phyloP scores from a whole-genome alignment of 2,329 filamentous ascomycete species.

The Talaromyces sp. region DNA sequence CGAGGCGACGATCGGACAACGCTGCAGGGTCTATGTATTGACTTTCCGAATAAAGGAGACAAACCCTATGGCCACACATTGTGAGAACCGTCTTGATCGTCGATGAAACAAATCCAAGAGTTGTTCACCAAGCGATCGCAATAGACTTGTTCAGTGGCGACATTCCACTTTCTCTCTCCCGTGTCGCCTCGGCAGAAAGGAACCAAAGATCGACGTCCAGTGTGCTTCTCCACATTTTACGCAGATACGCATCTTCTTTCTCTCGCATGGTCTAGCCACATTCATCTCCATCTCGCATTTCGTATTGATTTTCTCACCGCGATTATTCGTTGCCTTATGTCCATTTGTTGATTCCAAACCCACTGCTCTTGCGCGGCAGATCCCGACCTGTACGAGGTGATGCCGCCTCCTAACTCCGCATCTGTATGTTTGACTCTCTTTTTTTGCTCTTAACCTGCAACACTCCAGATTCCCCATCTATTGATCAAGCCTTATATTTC shows the following conservation, averaged over 20 bases:
- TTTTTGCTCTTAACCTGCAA: constrained; percentile 1
- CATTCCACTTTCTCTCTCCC: not conserved
- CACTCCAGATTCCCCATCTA: not conserved
- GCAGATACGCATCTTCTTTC: not conserved
- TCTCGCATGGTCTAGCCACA: not conserved
- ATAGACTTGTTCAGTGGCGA: not conserved
- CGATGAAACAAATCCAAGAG: too few relatives aligned
- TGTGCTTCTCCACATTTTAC: not conserved
- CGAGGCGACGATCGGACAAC: not conserved
- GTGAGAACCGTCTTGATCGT: too few relatives aligned
- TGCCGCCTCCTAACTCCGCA: constrained; percentile 49
- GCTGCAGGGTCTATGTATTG: not conserved
- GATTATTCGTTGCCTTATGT: not conserved
- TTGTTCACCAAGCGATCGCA: too few relatives aligned
- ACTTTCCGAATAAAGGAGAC: not conserved
- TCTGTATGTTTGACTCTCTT: constrained; percentile 36
- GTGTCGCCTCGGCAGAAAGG: not conserved
- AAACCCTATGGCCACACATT: not conserved
- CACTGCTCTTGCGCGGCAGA: constrained; percentile 2
- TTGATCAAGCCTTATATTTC: not conserved
- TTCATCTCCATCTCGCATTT: not conserved
- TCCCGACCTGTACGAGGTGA: constrained; percentile 26
- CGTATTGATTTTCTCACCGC: not conserved
- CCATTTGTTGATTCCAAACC: not conserved
- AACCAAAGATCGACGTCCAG: not conserved